Evolutionary conservation across 345 rosid species (phyloP), one percentile per base, ranked within the genome.

Genomic region (Arabis alpina): DNA sequence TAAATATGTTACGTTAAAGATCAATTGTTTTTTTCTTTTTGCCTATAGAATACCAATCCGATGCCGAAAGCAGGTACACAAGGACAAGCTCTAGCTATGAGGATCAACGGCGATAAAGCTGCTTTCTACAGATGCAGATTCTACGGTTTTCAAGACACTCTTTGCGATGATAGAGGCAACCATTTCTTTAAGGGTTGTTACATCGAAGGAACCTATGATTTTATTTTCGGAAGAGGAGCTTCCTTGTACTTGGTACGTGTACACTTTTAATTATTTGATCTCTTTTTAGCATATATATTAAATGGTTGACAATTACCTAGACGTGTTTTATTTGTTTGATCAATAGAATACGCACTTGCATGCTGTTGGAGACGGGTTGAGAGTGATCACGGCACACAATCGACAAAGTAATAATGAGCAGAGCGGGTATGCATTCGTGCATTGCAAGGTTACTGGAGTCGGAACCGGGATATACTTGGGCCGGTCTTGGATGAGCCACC

Each of bases 401-500:
- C 37, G 84, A 68, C 44, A 80, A 24, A 50, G 58, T 6, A 6
- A 1, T 2, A 40, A 13, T 1, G 77, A 75, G 3, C 69, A 69
- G 9, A 77, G 71, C 9, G 86, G 86, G 36, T 85, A 77, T 44
- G 27, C 79, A 0, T 82, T 85, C 10, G 76, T 83, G n/a, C 66
- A 81, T 14, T 74, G 91, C 69, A 71, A 10, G 15, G 6, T 91
- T 11, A 74, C 78, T 0, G 95, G 93, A 3, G 27, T 48, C 0
- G 88, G 80, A 8, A 40, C 4, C 0, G 78, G 78, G 1, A 70
- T 89, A 14, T 82, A 48, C 58, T 74, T 89, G 72, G 93, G 98
- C 2, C 66, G 94, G 58, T 82, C 91, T 0, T 89, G 94, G 94
- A 77, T 32, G 77, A 4, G 57, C 4, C 78, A 58, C 30, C 87